phyloP scores from a whole-genome alignment of 495 filamentous ascomycete genomes.

The Hypoxylon rickii region DNA sequence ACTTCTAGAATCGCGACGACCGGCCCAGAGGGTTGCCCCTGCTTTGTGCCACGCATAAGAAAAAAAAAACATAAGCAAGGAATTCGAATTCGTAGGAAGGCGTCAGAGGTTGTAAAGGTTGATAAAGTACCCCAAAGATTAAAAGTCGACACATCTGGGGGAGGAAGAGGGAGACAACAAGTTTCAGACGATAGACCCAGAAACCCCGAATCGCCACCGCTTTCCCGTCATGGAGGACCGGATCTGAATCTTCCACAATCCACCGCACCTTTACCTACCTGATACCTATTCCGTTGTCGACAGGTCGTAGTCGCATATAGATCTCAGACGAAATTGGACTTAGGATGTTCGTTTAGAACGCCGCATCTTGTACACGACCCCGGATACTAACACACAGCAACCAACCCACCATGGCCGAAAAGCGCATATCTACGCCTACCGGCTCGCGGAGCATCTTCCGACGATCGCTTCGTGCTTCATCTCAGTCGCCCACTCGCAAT shows the following conservation, averaged over 20 bases:
- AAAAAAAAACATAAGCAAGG: no score
- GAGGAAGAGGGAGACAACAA: conserved; percentile 22
- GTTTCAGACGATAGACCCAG: conserved; percentile 7
- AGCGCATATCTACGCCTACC: conserved; percentile 28
- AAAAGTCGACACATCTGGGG: neutral
- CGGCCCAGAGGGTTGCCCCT: conserved; percentile 14
- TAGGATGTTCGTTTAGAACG: conserved; percentile 24
- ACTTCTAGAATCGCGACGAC: conserved; percentile 28
- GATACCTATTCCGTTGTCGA: conserved; percentile 10
- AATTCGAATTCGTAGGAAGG: conserved; percentile 23
- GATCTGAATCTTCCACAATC: conserved; percentile 13
- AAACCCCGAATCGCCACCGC: conserved; percentile 9
- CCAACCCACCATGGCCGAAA: conserved; percentile 35
- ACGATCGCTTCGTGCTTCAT: conserved; percentile 35
- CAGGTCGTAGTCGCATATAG: conserved; percentile 20
- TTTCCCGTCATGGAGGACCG: conserved; percentile 31
- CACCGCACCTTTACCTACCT: neutral
- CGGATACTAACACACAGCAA: conserved; percentile 36
- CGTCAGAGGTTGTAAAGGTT: conserved; percentile 1
- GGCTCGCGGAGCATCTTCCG: conserved; percentile 33
- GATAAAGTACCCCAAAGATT: neutral
- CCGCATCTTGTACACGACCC: conserved; percentile 12
- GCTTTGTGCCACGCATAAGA: conserved; percentile 15
- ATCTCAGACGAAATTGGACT: neutral
- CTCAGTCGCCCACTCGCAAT: conserved; percentile 41